phyloP scores from a whole-genome alignment of 352 stramenopile genomes.

The Globisporangium viniferum region DNA sequence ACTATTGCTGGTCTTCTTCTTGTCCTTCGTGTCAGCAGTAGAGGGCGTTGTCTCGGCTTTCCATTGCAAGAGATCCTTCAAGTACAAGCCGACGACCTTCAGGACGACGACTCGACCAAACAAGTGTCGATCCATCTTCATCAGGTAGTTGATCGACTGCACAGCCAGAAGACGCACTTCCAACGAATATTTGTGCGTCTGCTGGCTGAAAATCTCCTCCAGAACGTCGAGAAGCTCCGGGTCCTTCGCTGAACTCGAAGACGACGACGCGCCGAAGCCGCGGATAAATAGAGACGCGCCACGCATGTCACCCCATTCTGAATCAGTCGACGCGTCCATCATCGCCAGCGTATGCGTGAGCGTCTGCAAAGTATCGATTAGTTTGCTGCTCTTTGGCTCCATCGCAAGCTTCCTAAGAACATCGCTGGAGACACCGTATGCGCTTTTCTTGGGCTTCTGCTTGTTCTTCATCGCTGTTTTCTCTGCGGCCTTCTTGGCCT shows the following conservation, averaged over 20 bases:
- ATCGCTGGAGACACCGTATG: constrained; percentile 68
- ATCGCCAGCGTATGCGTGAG: constrained; percentile 83
- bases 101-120: constrained; percentile 45
- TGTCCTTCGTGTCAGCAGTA: neutral
- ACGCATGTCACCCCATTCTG: constrained; percentile 59
- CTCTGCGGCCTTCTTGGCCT: neutral
- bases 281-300: constrained; percentile 54
- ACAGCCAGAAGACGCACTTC: constrained; percentile 61
- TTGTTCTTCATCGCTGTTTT: constrained; percentile 39
- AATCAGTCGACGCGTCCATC: constrained; percentile 79
- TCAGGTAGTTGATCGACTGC: constrained; percentile 84
- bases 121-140: constrained; percentile 77
- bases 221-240: constrained; percentile 54
- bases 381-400: constrained; percentile 44
- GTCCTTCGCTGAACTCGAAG: constrained; percentile 47
- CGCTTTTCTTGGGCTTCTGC: constrained; percentile 31
- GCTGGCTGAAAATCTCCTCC: constrained; percentile 43
- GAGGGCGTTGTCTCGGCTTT: neutral
- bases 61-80: constrained; percentile 46
- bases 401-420: constrained; percentile 50
- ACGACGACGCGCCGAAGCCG: constrained; percentile 33
- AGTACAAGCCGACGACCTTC: constrained; percentile 53
- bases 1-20: neutral
- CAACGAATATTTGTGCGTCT: constrained; percentile 30
- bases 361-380: constrained; percentile 68